Evolutionary conservation across 495 filamentous ascomycete species (phyloP), one percentile per base, ranked within the genome.

Genomic region (Penicillium flavigenum): DNA sequence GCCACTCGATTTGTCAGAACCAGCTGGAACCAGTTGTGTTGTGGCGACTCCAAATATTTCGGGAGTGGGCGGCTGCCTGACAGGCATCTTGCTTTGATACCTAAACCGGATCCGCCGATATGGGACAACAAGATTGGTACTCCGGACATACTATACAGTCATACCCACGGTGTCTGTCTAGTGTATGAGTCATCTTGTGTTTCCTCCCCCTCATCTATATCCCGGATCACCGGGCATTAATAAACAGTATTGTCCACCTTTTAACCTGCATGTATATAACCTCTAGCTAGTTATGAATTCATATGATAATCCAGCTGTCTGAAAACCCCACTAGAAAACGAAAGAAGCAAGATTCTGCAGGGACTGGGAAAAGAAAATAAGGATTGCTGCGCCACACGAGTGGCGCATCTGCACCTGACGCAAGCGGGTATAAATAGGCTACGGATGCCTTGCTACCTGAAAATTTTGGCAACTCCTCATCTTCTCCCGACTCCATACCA

Each of bases 381-480:
- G 19, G 38, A 45, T 17, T 4, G 4, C 57, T 51, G 50, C 54
- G 63, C 60, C 51, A 63, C 61, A 19, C 4, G 24, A 52, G 50
- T 57, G 57, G 55, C 58, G 57, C 20, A 17, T 20, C 11, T 12
- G 44, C 22, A 26, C 46, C 32, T 54, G 43, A 54, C 46, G 51
- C 20, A 54, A 36, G 14, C 27, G 29, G 36, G 51, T 61, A 58
- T 62, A 62, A 64, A 61, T 56, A 57, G 48, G 24, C 46, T 5
- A 45, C 19, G 51, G 63, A 51, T 69, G 64, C 64, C 66, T 68
- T 66, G 68, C 59, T 60, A 65, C 70, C 70, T 70, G 66, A 73
- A 67, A 71, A 67, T 60, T 57, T 65, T 64, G 70, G 70, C 68
- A 67, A 52, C 58, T 57, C 34, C 57, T 58, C 58, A 60, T 46